Conservation (phyloP, 768 basidiomycete genomes). For the Filobasidium floriforme region DNA sequence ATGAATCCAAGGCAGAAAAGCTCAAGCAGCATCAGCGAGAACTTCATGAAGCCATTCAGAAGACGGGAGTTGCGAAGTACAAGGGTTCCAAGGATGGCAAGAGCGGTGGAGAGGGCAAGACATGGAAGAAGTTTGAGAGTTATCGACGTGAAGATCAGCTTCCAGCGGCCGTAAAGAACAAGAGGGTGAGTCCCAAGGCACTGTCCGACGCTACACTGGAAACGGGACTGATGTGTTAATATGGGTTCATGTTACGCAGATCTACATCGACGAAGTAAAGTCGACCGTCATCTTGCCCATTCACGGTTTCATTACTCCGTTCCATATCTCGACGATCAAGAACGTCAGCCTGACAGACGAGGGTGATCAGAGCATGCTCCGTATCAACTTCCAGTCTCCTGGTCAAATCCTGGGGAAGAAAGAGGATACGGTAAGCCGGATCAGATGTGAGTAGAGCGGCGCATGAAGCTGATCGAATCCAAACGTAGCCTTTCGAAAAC, state of each 20-base stretch:
- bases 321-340: slow-evolving; percentile 97
- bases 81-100: slow-evolving; percentile 70
- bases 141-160: slow-evolving; percentile 90
- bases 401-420: slow-evolving; percentile 96
- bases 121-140: slow-evolving; percentile 91
- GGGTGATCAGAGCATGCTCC: slow-evolving; percentile 83
- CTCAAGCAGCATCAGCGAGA: slow-evolving; percentile 82
- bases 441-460: no score
- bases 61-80: slow-evolving; percentile 71
- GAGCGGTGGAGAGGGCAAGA: slow-evolving; percentile 77
- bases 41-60: slow-evolving; percentile 66
- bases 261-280: slow-evolving; percentile 81
- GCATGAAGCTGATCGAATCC: no score
- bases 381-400: slow-evolving; percentile 97
- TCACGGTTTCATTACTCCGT: slow-evolving; percentile 90
- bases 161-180: slow-evolving; percentile 69
- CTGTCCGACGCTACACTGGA: slow-evolving; percentile 4
- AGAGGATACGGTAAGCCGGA: slow-evolving; percentile 73
- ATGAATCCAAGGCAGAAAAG: slow-evolving; percentile 66
- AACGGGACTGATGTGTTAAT: not conserved
- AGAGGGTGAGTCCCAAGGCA: slow-evolving; percentile 56
- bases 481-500: slow-evolving; percentile 59
- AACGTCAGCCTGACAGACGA: slow-evolving; percentile 97
- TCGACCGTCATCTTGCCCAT: slow-evolving; percentile 86
- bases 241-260: slow-evolving; percentile 51